Conservation (phyloP, 75 land plant species). For the Sequoiadendron giganteum region DNA sequence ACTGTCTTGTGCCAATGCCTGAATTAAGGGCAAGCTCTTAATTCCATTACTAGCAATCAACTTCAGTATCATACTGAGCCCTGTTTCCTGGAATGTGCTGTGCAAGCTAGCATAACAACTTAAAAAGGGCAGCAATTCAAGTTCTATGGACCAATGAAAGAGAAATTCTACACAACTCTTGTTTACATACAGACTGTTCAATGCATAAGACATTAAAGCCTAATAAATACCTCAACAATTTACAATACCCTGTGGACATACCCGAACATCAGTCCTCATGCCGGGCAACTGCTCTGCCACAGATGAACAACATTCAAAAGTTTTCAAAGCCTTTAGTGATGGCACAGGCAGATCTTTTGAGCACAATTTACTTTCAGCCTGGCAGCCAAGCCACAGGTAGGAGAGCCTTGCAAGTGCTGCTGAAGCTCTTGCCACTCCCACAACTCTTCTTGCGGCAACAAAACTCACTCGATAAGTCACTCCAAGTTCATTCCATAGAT, state of each 20-base stretch:
- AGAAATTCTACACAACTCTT: neutral
- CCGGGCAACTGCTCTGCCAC: slow-evolving; percentile 20
- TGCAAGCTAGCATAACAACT: neutral
- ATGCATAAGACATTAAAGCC: neutral
- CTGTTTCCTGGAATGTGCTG: slow-evolving; percentile 3
- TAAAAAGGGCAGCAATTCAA: neutral
- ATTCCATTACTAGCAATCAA: neutral
- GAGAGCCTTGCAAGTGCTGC: slow-evolving; percentile 45
- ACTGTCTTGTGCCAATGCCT: neutral
- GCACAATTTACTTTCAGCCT: slow-evolving; percentile 24
- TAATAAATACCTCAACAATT: slow-evolving; percentile 20
- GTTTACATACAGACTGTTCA: neutral
- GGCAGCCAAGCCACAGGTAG: slow-evolving; percentile 43
- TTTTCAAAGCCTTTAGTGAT: slow-evolving; percentile 8
- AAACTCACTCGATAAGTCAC: slow-evolving; percentile 32
- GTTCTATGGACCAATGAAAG: neutral
- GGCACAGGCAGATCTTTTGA: slow-evolving; percentile 8
- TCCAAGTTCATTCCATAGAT: slow-evolving; percentile 34
- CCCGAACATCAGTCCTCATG: slow-evolving; percentile 22
- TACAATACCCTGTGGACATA: slow-evolving; percentile 35
- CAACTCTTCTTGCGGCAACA: slow-evolving; percentile 30
- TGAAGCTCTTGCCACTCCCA: slow-evolving; percentile 37
- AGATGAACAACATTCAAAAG: slow-evolving; percentile 21
- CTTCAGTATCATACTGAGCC: neutral
- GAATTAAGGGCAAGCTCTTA: slow-evolving; percentile 2